These are phyloP conservation scores for Trichoderma semiorbis DNA, from an alignment of 2,329 filamentous ascomycete species.

Conservation along the genomic window DNA sequence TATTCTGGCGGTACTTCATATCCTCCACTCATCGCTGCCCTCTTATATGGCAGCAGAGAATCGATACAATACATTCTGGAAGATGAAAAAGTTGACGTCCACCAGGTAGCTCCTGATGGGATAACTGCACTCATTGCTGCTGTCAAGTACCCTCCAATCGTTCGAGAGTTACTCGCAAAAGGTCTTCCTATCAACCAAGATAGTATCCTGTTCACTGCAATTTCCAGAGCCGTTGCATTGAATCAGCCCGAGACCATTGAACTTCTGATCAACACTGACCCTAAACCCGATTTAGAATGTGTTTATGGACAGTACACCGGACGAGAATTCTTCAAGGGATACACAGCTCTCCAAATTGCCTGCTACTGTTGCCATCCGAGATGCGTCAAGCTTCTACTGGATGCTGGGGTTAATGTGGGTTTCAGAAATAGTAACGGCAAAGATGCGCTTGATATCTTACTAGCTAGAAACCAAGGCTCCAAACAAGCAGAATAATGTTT, in stretches of 20 bases:
- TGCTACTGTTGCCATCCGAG: not conserved
- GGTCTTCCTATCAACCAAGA: not conserved
- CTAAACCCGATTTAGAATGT: not conserved
- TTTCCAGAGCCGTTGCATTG: not conserved
- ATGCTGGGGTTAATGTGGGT: not conserved
- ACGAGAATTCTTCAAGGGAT: not conserved
- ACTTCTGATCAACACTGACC: not conserved
- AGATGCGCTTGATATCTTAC: not conserved
- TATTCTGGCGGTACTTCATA: not conserved
- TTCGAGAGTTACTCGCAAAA: not conserved
- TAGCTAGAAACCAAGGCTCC: not conserved
- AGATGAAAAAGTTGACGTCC: not conserved
- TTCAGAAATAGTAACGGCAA: not conserved
- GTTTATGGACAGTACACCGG: not conserved
- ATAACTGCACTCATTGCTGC: not conserved
- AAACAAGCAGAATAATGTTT: not conserved
- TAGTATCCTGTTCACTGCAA: fast-evolving
- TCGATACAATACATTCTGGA: not conserved
- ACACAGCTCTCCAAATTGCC: not conserved
- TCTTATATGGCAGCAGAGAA: not conserved
- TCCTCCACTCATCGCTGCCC: not conserved
- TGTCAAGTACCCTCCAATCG: not conserved
- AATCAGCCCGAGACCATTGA: not conserved
- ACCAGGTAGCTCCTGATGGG: not conserved
- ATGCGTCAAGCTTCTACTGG: not conserved